phyloP scores from a whole-genome alignment of 2,329 filamentous ascomycete species.

The Alternaria triticimaculans region DNA sequence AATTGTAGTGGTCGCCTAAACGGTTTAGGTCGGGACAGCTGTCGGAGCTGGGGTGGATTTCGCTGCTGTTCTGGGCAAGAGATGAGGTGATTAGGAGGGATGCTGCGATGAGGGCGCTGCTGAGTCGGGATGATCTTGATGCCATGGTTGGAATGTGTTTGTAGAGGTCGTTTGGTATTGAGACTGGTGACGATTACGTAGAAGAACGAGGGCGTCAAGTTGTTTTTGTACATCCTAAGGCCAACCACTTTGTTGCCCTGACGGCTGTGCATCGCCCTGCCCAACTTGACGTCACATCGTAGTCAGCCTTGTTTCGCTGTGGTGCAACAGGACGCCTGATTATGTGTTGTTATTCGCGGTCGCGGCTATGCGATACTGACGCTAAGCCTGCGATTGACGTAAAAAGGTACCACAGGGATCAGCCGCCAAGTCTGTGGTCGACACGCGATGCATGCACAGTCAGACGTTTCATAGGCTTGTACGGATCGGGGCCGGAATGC shows the following conservation, averaged over 20 bases:
- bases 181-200: neutral
- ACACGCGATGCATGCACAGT: neutral
- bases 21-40: neutral
- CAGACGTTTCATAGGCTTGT: too few relatives aligned
- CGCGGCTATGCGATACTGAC: neutral
- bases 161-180: rapidly evolving
- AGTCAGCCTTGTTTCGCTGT: neutral
- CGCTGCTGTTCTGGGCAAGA: neutral
- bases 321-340: neutral
- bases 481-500: neutral
- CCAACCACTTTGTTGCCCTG: neutral
- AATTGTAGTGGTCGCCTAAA: neutral
- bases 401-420: neutral
- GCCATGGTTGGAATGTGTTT: neutral
- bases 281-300: neutral
- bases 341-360: neutral
- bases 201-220: neutral
- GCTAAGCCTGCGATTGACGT: neutral
- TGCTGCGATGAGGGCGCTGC: neutral
- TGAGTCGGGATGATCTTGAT: neutral
- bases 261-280: neutral
- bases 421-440: neutral
- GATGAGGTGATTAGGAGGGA: neutral
- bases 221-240: neutral
- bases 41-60: neutral